These are phyloP conservation scores for Prosopis cineraria DNA, from an alignment of 306 rosid species.

Conservation along the genomic window DNA sequence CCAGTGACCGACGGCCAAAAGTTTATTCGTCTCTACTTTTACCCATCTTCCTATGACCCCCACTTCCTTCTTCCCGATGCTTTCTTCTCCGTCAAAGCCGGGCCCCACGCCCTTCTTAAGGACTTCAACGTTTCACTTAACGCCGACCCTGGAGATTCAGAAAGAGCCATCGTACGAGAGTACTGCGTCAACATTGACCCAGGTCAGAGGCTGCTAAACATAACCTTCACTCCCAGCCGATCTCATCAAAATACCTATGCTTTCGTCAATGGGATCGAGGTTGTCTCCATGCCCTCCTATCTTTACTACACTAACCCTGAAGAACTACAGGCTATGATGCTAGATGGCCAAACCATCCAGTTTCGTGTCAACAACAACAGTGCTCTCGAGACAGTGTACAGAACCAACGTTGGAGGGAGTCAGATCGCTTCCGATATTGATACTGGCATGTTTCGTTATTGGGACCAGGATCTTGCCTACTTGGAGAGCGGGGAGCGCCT, in stretches of 20 bases:
- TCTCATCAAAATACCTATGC: slow-evolving; percentile 30
- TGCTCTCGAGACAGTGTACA: not conserved
- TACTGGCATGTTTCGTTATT: too few relatives aligned
- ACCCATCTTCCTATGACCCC: not conserved
- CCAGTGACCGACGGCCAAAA: slow-evolving; percentile 29
- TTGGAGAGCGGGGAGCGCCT: not conserved
- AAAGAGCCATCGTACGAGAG: not conserved
- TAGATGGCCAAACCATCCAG: too few relatives aligned
- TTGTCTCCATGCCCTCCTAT: slow-evolving; percentile 51
- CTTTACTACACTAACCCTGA: too few relatives aligned
- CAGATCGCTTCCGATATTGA: too few relatives aligned
- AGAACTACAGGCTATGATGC: too few relatives aligned
- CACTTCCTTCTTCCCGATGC: slow-evolving; percentile 17
- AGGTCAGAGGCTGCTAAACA: slow-evolving; percentile 26
- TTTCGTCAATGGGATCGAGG: slow-evolving; percentile 62
- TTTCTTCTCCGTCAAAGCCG: slow-evolving; percentile 49
- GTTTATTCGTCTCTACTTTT: slow-evolving; percentile 48
- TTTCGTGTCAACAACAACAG: too few relatives aligned
- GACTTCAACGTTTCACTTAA: slow-evolving; percentile 44
- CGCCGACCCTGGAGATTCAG: not conserved
- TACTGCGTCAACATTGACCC: slow-evolving; percentile 28
- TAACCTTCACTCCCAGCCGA: slow-evolving; percentile 46
- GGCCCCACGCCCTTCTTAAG: slow-evolving; percentile 41
- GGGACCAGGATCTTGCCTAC: too few relatives aligned
- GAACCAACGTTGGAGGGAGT: too few relatives aligned